A percentile compares a stretch with the other conserved stretches of the same genome.
These are phyloP conservation scores for Nematocida homosporus DNA, from an alignment of 371 early-diverging fungal genomes.

Conservation along the genomic window DNA sequence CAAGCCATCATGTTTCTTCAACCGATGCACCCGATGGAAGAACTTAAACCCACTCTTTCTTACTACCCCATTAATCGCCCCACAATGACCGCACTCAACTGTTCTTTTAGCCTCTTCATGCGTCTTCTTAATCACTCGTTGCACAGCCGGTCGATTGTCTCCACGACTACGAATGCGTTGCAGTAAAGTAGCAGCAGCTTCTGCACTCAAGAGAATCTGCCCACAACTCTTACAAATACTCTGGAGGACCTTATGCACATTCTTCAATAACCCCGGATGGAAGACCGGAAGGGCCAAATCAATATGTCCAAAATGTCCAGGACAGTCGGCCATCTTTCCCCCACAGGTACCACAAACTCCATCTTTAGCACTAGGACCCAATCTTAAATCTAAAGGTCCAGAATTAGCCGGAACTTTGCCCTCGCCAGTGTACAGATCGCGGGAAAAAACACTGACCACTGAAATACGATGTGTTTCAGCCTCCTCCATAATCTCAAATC, in stretches of 20 bases:
- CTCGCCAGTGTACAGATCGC: slow-evolving; percentile 78
- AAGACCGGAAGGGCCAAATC: slow-evolving; percentile 88
- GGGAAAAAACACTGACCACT: slow-evolving; percentile 79
- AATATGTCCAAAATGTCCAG: slow-evolving; percentile 94
- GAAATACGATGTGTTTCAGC: slow-evolving; percentile 76
- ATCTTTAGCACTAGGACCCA: slow-evolving; percentile 72
- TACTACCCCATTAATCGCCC: slow-evolving; percentile 75
- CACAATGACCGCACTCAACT: slow-evolving; percentile 78
- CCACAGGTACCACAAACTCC: slow-evolving; percentile 84
- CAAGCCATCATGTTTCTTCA: slow-evolving; percentile 46
- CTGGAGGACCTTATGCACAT: slow-evolving; percentile 80
- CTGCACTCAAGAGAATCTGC: slow-evolving; percentile 50
- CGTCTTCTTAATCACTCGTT: slow-evolving; percentile 74
- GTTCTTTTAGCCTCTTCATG: slow-evolving; percentile 78
- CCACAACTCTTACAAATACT: slow-evolving; percentile 84
- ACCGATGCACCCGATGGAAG: slow-evolving; percentile 78
- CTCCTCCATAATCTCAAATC: slow-evolving; percentile 77
- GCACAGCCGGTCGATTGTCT: slow-evolving; percentile 17
- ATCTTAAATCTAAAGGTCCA: slow-evolving; percentile 61
- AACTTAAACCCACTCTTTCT: slow-evolving; percentile 89
- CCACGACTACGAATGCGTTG: slow-evolving; percentile 38
- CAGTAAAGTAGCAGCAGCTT: slow-evolving; percentile 49
- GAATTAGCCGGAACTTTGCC: slow-evolving; percentile 71
- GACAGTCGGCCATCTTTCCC: slow-evolving; percentile 79
- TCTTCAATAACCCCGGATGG: slow-evolving; percentile 90